Base-by-base conservation (phyloP, 169 alveolate genomes). In the Eimeria sp. region DNA sequence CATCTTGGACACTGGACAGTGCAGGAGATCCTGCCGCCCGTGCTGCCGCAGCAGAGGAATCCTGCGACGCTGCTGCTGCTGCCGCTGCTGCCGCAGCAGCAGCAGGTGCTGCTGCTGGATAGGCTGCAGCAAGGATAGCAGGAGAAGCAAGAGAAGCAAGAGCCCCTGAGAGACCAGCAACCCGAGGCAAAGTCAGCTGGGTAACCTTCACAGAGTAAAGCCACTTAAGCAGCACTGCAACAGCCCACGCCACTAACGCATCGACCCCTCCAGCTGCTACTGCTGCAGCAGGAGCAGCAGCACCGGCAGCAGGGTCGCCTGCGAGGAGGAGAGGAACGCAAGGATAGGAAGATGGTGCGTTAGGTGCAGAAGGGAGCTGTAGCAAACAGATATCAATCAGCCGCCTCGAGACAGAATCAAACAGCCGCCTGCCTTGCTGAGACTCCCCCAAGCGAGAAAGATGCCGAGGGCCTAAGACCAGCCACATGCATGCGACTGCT, bases 401-500 rank as follows among this genome's bases (percentile, higher is more conserved):
- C 90, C 76, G 75, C 65, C 80, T n/a, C 43, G 76, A 45, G 25
- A 58, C 90, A 25, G 88, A 63, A 27, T 91, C 95, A n/a, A 91
- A 30, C 51, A 91, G 75, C 51, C 95, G 95, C n/a, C 95, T 34
- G 49, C 95, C 95, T 34, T 91, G 95, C 95, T 91, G 95, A 18
- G 89, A 72, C 30, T 91, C 95, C n/a, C 95, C 95, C 40, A 91
- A 51, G 16, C 82, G 83, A 40, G 76, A 49, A 43, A 91, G 13
- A 34, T 63, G 95, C 47, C 90, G 76, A 5, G 95, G 95, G 34
- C 95, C 95, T 78, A 91, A 67, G 73, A 75, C 80, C 82, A 91
- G 58, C 95, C 95, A 91, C 90, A 91, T 76, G 67, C 43, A 40
- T 13, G 76, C 67, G 6, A 91, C 95, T 34, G 90, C 45, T 10